Evolutionary conservation across 2,329 filamentous ascomycete species (phyloP), one percentile per base, ranked within the genome.

Genomic region (Pseudonectria buxi): DNA sequence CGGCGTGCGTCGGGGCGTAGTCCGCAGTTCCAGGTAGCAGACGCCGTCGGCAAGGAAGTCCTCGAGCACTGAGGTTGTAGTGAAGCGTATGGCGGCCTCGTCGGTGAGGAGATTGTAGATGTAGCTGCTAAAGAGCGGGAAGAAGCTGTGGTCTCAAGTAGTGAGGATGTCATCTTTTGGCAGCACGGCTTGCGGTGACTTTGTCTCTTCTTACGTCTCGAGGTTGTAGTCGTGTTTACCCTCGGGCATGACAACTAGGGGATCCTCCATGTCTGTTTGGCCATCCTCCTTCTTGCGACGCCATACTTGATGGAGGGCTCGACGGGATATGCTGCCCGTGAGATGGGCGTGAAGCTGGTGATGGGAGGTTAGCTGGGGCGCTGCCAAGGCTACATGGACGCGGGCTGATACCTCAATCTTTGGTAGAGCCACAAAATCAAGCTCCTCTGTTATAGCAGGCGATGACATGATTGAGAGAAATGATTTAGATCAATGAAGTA

Each of bases 281-380:
- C 69, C 65, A 7, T 71, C 60, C 4, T 63, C 61, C 39, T 72
- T 76, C 55, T 80, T 84, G 36, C 58, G 57, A 31, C 64, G 49
- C 84, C 86, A 92, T 54, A 90, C 78, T 26, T 85, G 73, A 53
- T 87, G 83, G 2, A 92, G 74, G 41, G 76, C 81, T 50, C 76
- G 64, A 24, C 81, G 76, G 53, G 76, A 82, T 56, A 92, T 86
- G 57, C 82, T 87, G 35, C 86, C 85, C 27, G 78, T 85, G 29
- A 92, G 70, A 59, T 92, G 85, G 43, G 86, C 85, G 51, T 92
- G 86, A 35, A 90, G 73, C 81, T 88, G 31, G 24, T 11, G 30
- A 14, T 22, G 30, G 22, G 4, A 10, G 30, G 6, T 22, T 18
- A 16, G 30, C 6, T 10, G 14, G 9, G 14, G 10, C 6, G 12